These are phyloP conservation scores for Termitomyces sp. DNA, from an alignment of 768 basidiomycete species.

Conservation along the genomic window DNA sequence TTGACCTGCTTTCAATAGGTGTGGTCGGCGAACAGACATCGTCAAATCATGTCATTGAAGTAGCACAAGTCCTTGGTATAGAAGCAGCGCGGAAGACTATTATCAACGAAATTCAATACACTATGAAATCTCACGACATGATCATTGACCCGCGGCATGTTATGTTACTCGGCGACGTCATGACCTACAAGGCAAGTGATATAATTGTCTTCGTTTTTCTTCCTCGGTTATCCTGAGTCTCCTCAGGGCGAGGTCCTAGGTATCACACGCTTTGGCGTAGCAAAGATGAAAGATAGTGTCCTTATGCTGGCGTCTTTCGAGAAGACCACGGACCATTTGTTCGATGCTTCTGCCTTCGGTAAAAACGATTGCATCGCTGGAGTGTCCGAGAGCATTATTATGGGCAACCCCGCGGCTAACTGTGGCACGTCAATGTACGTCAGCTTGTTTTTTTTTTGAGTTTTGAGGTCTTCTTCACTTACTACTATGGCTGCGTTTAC, in stretches of 20 bases:
- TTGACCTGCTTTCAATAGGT: constrained; percentile 38
- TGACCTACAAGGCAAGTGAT: constrained; percentile 83
- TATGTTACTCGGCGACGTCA: constrained; percentile 97
- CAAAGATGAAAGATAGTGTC: constrained; percentile 99
- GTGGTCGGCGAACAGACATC: constrained; percentile 89
- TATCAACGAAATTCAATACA: constrained; percentile 95
- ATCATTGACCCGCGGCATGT: constrained; percentile 98
- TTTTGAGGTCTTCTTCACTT: constrained; percentile 2
- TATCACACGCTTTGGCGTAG: constrained; percentile 97
- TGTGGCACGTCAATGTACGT: constrained; percentile 91
- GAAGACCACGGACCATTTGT: constrained; percentile 98
- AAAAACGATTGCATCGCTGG: constrained; percentile 94
- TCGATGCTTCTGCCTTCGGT: constrained; percentile 94
- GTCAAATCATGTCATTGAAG: constrained; percentile 97
- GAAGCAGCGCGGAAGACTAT: constrained; percentile 94
- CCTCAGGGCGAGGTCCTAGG: constrained; percentile 90
- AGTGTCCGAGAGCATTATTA: constrained; percentile 99
- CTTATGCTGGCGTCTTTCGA: constrained; percentile 99
- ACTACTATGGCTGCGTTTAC: background rate
- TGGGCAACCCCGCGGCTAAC: constrained; percentile 93
- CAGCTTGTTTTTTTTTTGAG: background rate
- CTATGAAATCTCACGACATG: constrained; percentile 97
- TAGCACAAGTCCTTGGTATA: constrained; percentile 92
- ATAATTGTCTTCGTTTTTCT: background rate
- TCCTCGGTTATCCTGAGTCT: constrained; percentile 4